Percentiles rank a stretch among this genome's conserved stretches.
These are phyloP conservation scores for Acanthamoeba divionensis DNA, from an alignment of 208 protist genomes.

Conservation along the genomic window DNA sequence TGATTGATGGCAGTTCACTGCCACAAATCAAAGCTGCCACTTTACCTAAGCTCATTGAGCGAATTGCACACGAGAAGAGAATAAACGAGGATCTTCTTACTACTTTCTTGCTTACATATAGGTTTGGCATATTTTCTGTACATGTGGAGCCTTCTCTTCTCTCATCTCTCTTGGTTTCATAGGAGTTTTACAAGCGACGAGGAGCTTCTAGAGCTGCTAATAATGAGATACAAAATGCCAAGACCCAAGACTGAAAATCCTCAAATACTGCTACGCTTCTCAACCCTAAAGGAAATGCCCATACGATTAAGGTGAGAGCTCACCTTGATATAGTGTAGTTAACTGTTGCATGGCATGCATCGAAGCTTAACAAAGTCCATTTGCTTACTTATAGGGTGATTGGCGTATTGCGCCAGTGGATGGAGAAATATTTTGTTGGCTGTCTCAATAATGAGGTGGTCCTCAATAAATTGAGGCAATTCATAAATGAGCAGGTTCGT, in stretches of 20 bases:
- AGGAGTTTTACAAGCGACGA: not conserved
- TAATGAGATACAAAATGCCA: not conserved
- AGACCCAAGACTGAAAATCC: not conserved
- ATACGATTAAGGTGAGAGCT: not conserved
- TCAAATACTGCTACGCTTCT: not conserved
- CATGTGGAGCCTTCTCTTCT: no score
- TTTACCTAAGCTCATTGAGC: constrained; percentile 46
- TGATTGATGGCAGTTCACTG: not conserved
- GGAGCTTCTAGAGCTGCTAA: not conserved
- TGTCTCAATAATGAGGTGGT: not conserved
- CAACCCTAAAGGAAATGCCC: not conserved
- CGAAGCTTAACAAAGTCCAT: not conserved
- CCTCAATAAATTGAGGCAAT: not conserved
- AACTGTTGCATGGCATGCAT: not conserved
- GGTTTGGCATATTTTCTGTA: no score
- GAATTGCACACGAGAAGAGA: constrained; percentile 18
- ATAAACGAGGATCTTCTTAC: not conserved
- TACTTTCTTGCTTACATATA: constrained; percentile 55
- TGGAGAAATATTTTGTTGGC: not conserved
- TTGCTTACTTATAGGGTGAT: not conserved
- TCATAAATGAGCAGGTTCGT: not conserved
- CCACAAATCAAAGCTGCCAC: constrained; percentile 49
- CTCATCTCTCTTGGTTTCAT: not conserved
- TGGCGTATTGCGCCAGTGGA: not conserved
- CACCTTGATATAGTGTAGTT: not conserved